These are phyloP conservation scores for Phialocephala subalpina DNA, from an alignment of 2,329 filamentous ascomycete genomes.

Conservation along the genomic window DNA sequence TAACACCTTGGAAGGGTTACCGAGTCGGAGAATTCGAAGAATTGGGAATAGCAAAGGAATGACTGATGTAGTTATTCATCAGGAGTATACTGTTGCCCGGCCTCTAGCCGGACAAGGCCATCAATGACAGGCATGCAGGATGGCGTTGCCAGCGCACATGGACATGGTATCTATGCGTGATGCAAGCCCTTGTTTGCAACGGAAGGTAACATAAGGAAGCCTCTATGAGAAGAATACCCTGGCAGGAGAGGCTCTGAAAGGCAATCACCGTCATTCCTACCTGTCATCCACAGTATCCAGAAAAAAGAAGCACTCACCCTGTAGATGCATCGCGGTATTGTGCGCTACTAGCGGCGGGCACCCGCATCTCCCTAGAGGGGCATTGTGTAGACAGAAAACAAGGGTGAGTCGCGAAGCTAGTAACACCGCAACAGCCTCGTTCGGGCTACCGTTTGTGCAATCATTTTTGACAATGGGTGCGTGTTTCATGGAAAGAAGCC, in stretches of 20 bases:
- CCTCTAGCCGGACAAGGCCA: constrained; percentile 34
- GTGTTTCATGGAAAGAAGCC: constrained; percentile 27
- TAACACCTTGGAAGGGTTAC: constrained; percentile 33
- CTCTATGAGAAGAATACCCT: constrained; percentile 22
- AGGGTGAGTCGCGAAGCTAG: constrained; percentile 26
- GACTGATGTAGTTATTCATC: constrained; percentile 42
- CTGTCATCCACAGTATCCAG: constrained; percentile 10
- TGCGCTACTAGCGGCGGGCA: constrained; percentile 20
- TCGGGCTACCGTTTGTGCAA: constrained; percentile 30
- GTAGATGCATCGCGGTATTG: constrained; percentile 9
- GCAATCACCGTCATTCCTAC: constrained; percentile 35
- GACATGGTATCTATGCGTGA: constrained; percentile 38
- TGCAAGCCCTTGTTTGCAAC: constrained; percentile 41
- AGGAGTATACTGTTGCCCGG: constrained; percentile 30
- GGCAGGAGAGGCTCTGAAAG: constrained; percentile 33
- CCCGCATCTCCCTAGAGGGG: constrained; percentile 33
- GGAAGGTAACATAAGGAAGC: constrained; percentile 37
- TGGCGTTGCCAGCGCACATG: constrained; percentile 45
- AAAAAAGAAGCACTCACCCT: constrained; percentile 10
- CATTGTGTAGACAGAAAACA: constrained; percentile 12
- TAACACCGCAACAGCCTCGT: constrained; percentile 36
- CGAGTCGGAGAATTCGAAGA: constrained; percentile 42
- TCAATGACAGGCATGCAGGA: constrained; percentile 38
- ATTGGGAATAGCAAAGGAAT: constrained; percentile 42
- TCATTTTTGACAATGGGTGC: constrained; percentile 25